Evolutionary conservation across 2,329 filamentous ascomycete species (phyloP).

Genomic region (Claviceps quebecensis): DNA sequence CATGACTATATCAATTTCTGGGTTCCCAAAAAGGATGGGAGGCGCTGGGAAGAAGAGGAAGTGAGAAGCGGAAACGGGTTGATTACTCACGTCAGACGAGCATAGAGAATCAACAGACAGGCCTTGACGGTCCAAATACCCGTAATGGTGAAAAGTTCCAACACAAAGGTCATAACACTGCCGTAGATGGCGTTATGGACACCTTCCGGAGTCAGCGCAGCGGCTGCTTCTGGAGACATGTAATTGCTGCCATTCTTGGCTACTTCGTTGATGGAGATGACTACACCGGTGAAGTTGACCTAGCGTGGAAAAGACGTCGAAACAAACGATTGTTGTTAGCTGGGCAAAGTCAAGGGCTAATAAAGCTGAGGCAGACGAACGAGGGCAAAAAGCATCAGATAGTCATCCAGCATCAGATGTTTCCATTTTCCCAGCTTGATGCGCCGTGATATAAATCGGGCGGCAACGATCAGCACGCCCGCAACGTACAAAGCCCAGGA

Average conservation of each 20-base stretch:
- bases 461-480: constrained; percentile 13
- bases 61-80: neutral
- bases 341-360: neutral
- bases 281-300: constrained; percentile 21
- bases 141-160: constrained; percentile 37
- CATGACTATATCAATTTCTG: neutral
- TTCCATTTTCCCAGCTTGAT: constrained; percentile 29
- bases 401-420: constrained; percentile 41
- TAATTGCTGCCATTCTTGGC: constrained; percentile 31
- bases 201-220: constrained; percentile 29
- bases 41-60: neutral
- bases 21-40: neutral
- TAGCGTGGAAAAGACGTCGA: neutral
- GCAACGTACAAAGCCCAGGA: constrained; percentile 17
- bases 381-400: constrained; percentile 38
- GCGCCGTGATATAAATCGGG: constrained; percentile 17
- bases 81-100: constrained; percentile 32
- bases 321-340: neutral
- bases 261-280: constrained; percentile 28
- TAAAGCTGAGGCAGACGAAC: constrained; percentile 11
- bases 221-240: constrained; percentile 21
- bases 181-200: constrained; percentile 30
- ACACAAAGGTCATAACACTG: constrained; percentile 39
- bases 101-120: constrained; percentile 38
- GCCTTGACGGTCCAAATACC: constrained; percentile 39